Conservation (phyloP, 1,139 yeast species). For the Zygoascus meyerae region DNA sequence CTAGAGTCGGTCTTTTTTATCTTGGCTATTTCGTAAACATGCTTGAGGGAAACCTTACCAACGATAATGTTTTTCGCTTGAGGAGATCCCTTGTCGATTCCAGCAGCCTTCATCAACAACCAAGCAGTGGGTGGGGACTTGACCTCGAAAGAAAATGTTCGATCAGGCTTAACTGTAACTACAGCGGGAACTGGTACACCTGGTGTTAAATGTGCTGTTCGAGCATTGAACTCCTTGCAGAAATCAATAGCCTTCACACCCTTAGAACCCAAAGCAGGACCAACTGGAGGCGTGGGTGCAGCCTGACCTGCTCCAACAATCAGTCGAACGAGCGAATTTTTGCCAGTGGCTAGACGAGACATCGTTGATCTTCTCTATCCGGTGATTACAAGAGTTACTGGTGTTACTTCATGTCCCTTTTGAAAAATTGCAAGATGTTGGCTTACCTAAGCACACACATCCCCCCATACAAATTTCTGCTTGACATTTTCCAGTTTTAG, state of each 20-base stretch:
- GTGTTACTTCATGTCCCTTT: background rate
- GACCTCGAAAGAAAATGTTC: slow-evolving; percentile 79
- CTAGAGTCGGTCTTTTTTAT: slow-evolving; percentile 83
- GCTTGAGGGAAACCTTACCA: slow-evolving; percentile 79
- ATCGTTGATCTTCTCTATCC: background rate
- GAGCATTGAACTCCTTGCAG: slow-evolving; percentile 96
- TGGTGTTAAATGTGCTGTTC: slow-evolving; percentile 79
- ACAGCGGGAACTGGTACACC: slow-evolving; percentile 88
- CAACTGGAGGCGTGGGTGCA: slow-evolving; percentile 98
- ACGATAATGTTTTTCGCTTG: slow-evolving; percentile 40
- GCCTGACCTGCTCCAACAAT: slow-evolving; percentile 99
- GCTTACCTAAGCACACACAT: too few species aligned
- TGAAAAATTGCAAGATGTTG: slow-evolving; percentile 3
- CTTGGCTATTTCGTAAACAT: slow-evolving; percentile 90
- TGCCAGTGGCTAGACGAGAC: slow-evolving; percentile 19
- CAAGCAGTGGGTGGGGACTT: slow-evolving; percentile 92
- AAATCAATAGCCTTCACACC: slow-evolving; percentile 98
- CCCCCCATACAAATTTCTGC: too few species aligned
- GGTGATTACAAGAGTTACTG: background rate
- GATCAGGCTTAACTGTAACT: slow-evolving; percentile 83
- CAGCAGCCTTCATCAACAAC: slow-evolving; percentile 78
- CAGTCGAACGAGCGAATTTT: slow-evolving; percentile 65
- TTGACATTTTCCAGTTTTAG: too few species aligned
- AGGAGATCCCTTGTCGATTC: slow-evolving; percentile 72
- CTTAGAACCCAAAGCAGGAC: slow-evolving; percentile 97